phyloP scores from a whole-genome alignment of 1,139 yeast genomes.

The Yamadazyma dendronema region DNA sequence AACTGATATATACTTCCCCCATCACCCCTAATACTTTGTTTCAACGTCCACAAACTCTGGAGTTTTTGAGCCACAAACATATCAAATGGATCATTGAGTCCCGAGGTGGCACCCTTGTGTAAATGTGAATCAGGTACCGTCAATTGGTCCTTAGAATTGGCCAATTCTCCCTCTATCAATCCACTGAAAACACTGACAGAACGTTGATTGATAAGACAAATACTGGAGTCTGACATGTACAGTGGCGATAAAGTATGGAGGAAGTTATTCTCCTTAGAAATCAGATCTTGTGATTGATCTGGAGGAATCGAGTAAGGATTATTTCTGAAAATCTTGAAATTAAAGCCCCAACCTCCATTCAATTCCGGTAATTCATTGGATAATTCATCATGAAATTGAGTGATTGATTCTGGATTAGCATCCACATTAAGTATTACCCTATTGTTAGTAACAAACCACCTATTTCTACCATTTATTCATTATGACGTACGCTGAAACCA shows the following conservation, averaged over 20 bases:
- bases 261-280: constrained; percentile 45
- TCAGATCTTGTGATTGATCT: constrained; percentile 27
- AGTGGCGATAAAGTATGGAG: constrained; percentile 59
- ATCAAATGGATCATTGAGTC: constrained; percentile 51
- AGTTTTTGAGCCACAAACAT: constrained; percentile 51
- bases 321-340: constrained; percentile 62
- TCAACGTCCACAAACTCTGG: constrained; percentile 68
- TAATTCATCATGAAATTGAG: constrained; percentile 64
- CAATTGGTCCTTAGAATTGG: constrained; percentile 13
- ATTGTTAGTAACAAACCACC: constrained; percentile 16
- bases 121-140: constrained; percentile 40
- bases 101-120: constrained; percentile 47
- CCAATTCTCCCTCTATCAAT: constrained; percentile 35
- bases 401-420: constrained; percentile 64
- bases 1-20: constrained; percentile 65
- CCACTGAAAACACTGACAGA: constrained; percentile 46
- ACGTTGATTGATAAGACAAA: constrained; percentile 52
- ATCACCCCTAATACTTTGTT: constrained; percentile 76
- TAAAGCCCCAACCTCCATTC: constrained; percentile 64
- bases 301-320: constrained; percentile 52
- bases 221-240: constrained; percentile 49
- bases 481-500: constrained; percentile 36
- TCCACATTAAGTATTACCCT: constrained; percentile 53
- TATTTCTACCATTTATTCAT: neutral
- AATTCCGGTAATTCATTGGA: constrained; percentile 60